Evolutionary conservation across 441 rosid genomes (phyloP).

Genomic region (Euphorbia celastroides): DNA sequence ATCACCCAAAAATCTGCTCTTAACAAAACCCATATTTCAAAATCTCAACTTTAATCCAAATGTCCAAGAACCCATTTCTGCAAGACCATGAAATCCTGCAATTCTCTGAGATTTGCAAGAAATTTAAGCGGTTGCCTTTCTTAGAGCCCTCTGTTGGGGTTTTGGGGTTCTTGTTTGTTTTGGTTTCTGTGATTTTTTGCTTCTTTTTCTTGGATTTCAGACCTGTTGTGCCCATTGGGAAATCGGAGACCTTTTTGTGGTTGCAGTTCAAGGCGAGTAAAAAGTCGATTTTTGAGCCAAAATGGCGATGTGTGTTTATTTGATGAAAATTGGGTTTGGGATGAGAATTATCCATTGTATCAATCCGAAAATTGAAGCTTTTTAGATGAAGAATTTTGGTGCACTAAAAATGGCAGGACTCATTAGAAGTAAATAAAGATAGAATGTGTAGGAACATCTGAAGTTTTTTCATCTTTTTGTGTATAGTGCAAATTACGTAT

Average conservation of each 20-base stretch:
- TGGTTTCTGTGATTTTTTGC: constrained; percentile 48
- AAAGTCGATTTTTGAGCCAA: constrained; percentile 54
- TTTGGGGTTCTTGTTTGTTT: constrained; percentile 62
- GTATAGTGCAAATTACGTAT: too few relatives aligned
- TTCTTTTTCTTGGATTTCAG: constrained; percentile 72
- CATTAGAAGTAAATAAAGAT: too few relatives aligned
- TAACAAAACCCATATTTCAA: constrained; percentile 24
- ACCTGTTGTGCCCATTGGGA: constrained; percentile 30
- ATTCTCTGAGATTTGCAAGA: constrained; percentile 35
- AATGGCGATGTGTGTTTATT: constrained; percentile 55
- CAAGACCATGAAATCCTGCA: constrained; percentile 39
- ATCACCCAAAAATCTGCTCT: too few relatives aligned
- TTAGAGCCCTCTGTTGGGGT: constrained; percentile 67
- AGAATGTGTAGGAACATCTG: too few relatives aligned
- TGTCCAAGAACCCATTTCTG: constrained; percentile 43
- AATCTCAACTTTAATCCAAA: constrained; percentile 13
- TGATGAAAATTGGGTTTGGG: constrained; percentile 95
- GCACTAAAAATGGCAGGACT: constrained; percentile 85
- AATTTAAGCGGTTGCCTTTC: constrained; percentile 60
- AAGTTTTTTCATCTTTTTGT: too few relatives aligned
- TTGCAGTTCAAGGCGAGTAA: constrained; percentile 37
- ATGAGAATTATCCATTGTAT: constrained; percentile 84
- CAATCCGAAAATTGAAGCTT: constrained; percentile 74
- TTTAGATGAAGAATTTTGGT: constrained; percentile 85
- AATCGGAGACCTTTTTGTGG: constrained; percentile 51